These are phyloP conservation scores for Cystobasidium tubakii DNA, from an alignment of 768 basidiomycete species.

Conservation along the genomic window DNA sequence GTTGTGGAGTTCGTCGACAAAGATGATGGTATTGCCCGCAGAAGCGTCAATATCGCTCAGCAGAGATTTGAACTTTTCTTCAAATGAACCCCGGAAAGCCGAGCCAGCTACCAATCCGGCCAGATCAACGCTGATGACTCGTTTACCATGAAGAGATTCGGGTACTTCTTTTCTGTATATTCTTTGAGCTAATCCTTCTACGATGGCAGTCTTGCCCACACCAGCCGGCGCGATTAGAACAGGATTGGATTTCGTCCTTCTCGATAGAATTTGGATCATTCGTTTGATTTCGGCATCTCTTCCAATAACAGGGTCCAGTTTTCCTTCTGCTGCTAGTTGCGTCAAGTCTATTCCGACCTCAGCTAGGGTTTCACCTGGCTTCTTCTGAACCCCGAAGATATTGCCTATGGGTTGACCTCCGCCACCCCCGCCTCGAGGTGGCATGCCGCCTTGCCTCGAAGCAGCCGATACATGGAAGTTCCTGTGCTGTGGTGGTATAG, in stretches of 20 bases:
- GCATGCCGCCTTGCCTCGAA: not conserved
- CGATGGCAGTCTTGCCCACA: slow-evolving; percentile 92
- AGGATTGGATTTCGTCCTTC: slow-evolving; percentile 86
- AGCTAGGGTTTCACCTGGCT: slow-evolving; percentile 29
- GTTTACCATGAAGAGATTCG: slow-evolving; percentile 61
- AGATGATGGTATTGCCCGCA: slow-evolving; percentile 74
- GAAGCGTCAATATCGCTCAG: slow-evolving; percentile 84
- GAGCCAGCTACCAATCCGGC: slow-evolving; percentile 90
- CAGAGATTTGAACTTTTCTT: slow-evolving; percentile 88
- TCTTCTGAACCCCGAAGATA: slow-evolving; percentile 25
- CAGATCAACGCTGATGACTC: slow-evolving; percentile 80
- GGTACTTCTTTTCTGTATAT: slow-evolving; percentile 92
- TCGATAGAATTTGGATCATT: slow-evolving; percentile 43
- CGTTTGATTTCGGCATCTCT: slow-evolving; percentile 46
- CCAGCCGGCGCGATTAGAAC: slow-evolving; percentile 66
- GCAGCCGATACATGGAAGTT: not conserved
- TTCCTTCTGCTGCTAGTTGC: slow-evolving; percentile 50
- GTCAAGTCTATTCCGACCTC: slow-evolving; percentile 49
- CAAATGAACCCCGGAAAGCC: slow-evolving; percentile 93
- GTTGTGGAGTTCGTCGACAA: slow-evolving; percentile 89
- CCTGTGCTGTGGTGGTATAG: not conserved
- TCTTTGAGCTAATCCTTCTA: slow-evolving; percentile 89
- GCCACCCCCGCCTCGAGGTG: slow-evolving; percentile 1
- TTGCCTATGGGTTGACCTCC: slow-evolving; percentile 31
- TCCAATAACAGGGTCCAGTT: slow-evolving; percentile 53